Conservation (phyloP, 2,329 filamentous ascomycete genomes). For the Paraconiothyrium brasiliense region DNA sequence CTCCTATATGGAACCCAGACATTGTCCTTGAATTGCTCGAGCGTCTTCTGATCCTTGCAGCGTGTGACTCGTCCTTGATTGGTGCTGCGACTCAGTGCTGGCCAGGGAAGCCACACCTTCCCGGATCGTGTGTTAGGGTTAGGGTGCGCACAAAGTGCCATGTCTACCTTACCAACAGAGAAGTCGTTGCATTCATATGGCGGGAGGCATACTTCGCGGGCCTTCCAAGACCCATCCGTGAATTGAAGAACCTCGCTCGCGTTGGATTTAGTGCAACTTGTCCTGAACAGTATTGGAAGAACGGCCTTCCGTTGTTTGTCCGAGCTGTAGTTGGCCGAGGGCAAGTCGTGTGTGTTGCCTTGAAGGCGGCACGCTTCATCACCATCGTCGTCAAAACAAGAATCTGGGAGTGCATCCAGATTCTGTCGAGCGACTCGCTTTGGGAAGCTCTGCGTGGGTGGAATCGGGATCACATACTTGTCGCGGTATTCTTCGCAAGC, state of each 20-base stretch:
- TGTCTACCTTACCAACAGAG: background rate
- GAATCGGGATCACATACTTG: constrained; percentile 6
- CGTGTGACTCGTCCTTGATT: constrained; percentile 7
- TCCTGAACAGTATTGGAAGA: background rate
- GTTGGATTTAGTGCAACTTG: constrained; percentile 19
- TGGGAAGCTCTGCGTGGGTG: background rate
- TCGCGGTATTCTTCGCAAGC: background rate
- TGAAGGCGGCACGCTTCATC: constrained; percentile 10
- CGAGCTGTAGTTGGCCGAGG: background rate
- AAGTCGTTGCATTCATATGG: constrained; percentile 20
- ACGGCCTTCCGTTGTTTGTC: background rate
- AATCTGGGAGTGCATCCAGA: background rate
- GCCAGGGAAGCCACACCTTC: constrained; percentile 18
- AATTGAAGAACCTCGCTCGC: constrained; percentile 16
- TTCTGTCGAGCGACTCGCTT: background rate
- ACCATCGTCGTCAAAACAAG: constrained; percentile 17
- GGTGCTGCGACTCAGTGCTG: background rate
- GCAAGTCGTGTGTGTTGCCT: background rate
- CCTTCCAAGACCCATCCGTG: constrained; percentile 11
- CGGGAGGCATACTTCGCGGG: constrained; percentile 18
- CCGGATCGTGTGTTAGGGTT: background rate
- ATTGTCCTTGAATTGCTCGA: constrained; percentile 12
- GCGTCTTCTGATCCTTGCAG: background rate
- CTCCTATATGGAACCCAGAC: constrained; percentile 12
- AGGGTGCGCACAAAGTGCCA: constrained; percentile 13